Base-by-base conservation (phyloP, 352 stramenopile species). In the Phytophthora palmivora region DNA sequence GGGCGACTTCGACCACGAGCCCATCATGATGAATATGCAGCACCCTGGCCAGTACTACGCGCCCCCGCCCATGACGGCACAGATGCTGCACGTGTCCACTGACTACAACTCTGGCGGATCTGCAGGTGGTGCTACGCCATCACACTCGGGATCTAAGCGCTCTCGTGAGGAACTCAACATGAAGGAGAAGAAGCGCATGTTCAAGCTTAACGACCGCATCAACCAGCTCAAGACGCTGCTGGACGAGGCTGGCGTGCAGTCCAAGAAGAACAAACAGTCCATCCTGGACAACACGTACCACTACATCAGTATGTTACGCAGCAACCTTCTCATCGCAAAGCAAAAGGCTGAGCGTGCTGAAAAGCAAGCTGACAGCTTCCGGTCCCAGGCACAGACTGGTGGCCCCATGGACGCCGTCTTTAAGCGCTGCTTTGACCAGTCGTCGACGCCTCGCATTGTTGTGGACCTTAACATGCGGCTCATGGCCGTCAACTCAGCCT, bases 161-260 rank as follows among this genome's bases (percentile, higher is more conserved):
- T 91, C 79, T 15, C 84, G 84, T 21, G 81, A 94, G 53, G 84
- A 94, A 34, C 72, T 94, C 18, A 94, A 94, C 56, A 66, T 92
- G 48, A 92, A 92, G 64, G 84, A 94, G 61, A 94, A 94, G 74
- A 94, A 92, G 72, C 82, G 84, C 63, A 92, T 94, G 84, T 92
- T 91, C 69, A 94, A 94, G 72, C 74, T 94, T 5, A 94, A 94
- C 59, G 82, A 94, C 62, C 83, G 81, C 51, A 94, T 94, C 63
- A 89, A 79, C 46, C 72, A 89, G 58, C 74, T 92, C 26, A 91
- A 90, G 63, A 58, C 72, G 3, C 48, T 87, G 32, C 67, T 84
- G 12, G 76, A 84, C 48, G 76, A 88, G 26, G 80, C 80, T 3
- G 80, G 80, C 2, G 75, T 89, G 32, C 74, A 82, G 49, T 79